Base-by-base conservation (phyloP, 2,329 filamentous ascomycete genomes). In the Claviceps cyperi region DNA sequence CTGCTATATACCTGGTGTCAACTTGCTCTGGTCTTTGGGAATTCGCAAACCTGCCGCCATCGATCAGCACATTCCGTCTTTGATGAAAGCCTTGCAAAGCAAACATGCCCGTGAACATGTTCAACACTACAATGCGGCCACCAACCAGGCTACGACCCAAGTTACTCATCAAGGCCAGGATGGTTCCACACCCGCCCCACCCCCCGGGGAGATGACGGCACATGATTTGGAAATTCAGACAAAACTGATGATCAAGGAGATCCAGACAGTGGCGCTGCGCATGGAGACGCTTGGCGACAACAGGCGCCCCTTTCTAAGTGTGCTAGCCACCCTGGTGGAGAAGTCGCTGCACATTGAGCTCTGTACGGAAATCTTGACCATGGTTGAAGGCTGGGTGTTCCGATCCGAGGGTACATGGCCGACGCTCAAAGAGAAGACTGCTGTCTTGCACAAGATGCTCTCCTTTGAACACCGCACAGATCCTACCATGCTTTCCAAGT, bases 361-460 rank as follows among this genome's bases (percentile, higher is more conserved):
- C 7, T 97, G 92, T 65, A 84, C 87, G 60, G 95, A 95, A 69
- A 90, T 98, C 50, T 71, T 99, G 28, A 81, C 84, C 47, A 91
- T 98, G 78, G 91, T 96, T 4, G 91, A 97, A 63, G 78, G 76
- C 35, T 99, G 94, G 94, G 86, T 98, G 5, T 98, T 99, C 72
- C 80, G 88, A 56, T 92, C 88, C 0, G 90, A 88, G 52, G 92
- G 95, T 55, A 92, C 89, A 2, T 96, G 92, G 76, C 92, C 92
- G 0, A 98, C 92, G 0, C 75, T 98, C 1, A 99, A 99, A 66
- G 94, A 98, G 68, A 98, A 98, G 72, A 97, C 91, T 0, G 94
- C 94, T 1, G 92, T 99, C 1, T 71, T 99, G n/a, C 90, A 94
- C 60, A 99, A 98, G 69, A 99, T 99, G 92, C 72, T 97, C 15